These are phyloP conservation scores for Collybia sordida DNA, from an alignment of 768 basidiomycete genomes.

Conservation along the genomic window DNA sequence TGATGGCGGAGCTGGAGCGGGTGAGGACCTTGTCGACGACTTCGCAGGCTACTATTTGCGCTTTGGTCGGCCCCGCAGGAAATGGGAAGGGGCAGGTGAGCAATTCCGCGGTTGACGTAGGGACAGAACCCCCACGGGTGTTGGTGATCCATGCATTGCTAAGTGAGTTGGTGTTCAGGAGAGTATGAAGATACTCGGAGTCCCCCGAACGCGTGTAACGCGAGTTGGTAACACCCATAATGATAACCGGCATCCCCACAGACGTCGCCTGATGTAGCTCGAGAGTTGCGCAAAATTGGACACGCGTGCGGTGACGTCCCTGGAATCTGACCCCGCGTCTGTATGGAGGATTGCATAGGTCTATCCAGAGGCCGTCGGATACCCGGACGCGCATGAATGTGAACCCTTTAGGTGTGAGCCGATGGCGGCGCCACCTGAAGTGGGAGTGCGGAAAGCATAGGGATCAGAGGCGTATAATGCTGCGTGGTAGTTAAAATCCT, in stretches of 20 bases:
- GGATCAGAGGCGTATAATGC: conserved; percentile 32
- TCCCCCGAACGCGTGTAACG: conserved; percentile 33
- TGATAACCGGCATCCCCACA: conserved; percentile 30
- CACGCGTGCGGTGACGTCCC: conserved; percentile 28
- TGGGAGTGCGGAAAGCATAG: conserved; percentile 34
- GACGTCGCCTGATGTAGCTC: conserved; percentile 26
- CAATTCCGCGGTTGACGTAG: conserved; percentile 21
- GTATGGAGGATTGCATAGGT: conserved; percentile 38
- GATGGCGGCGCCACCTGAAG: conserved; percentile 32
- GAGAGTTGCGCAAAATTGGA: conserved; percentile 33
- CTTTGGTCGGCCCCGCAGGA: conserved; percentile 24
- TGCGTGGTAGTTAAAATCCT: conserved; percentile 40
- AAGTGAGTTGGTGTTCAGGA: conserved; percentile 20
- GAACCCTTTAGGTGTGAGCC: conserved; percentile 40
- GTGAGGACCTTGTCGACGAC: conserved; percentile 38
- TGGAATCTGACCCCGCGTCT: conserved; percentile 32
- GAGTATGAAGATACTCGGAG: conserved; percentile 20
- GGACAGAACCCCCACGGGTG: conserved; percentile 21
- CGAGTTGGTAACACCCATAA: conserved; percentile 38
- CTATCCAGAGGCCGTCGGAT: conserved; percentile 31
- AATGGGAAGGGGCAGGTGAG: conserved; percentile 32
- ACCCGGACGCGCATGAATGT: conserved; percentile 31
- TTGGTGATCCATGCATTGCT: conserved; percentile 32
- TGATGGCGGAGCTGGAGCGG: conserved; percentile 20
- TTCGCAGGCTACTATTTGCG: conserved; percentile 30